Evolutionary conservation across 2,329 filamentous ascomycete genomes (phyloP).

Genomic region (Trichoderma sp.): DNA sequence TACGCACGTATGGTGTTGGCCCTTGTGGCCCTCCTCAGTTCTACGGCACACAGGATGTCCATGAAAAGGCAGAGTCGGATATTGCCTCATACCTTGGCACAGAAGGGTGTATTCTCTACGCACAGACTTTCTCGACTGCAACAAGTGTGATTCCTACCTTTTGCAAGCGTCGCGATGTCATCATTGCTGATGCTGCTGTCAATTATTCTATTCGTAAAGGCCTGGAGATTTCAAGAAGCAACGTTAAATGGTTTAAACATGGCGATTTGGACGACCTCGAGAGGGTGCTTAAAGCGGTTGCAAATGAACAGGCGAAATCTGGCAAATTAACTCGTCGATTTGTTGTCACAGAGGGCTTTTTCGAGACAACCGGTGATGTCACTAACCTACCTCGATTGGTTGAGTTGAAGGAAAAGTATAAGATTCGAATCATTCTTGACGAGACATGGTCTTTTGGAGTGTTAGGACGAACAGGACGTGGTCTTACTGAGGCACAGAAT

Average conservation of each 20-base stretch:
- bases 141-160: slow-evolving; percentile 97
- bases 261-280: slow-evolving; percentile 95
- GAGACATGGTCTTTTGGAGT: slow-evolving; percentile 98
- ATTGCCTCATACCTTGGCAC: slow-evolving; percentile 91
- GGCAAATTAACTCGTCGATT: slow-evolving; percentile 91
- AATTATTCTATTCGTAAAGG: slow-evolving; percentile 96
- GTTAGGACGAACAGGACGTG: slow-evolving; percentile 85
- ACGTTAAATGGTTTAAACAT: slow-evolving; percentile 91
- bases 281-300: slow-evolving; percentile 79
- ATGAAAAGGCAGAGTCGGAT: slow-evolving; percentile 94
- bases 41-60: slow-evolving; percentile 97
- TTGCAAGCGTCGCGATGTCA: slow-evolving; percentile 95
- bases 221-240: slow-evolving; percentile 88
- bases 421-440: slow-evolving; percentile 95
- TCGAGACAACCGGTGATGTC: slow-evolving; percentile 86
- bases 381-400: slow-evolving; percentile 86
- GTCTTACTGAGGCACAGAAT: slow-evolving; percentile 94
- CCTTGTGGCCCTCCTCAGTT: slow-evolving; percentile 97
- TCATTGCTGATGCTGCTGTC: slow-evolving; percentile 90
- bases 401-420: slow-evolving; percentile 93
- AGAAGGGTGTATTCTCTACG: slow-evolving; percentile 89
- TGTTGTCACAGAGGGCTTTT: slow-evolving; percentile 93
- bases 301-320: slow-evolving; percentile 80
- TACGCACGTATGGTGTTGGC: slow-evolving; percentile 94
- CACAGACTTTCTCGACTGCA: slow-evolving; percentile 94